Percentiles rank a stretch among this genome's conserved stretches.
Evolutionary conservation across 805 yeast genomes (phyloP).

Genomic region (Starmerella roubikii): DNA sequence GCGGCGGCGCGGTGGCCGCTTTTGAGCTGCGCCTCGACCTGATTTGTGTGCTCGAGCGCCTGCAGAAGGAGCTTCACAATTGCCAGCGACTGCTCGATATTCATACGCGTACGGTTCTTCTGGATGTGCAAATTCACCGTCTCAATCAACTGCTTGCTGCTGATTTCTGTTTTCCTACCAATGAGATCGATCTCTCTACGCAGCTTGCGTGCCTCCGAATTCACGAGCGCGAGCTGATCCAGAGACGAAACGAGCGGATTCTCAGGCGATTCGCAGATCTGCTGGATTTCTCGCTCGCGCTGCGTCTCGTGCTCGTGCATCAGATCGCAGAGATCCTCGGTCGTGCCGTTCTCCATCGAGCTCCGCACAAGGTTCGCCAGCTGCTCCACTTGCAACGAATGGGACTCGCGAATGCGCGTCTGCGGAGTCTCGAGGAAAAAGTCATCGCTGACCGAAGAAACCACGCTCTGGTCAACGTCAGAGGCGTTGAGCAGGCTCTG

Average conservation of each 20-base stretch:
- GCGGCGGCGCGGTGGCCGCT: slow-evolving; percentile 74
- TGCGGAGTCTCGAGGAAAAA: neutral
- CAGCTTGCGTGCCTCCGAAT: slow-evolving; percentile 42
- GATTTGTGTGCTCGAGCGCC: slow-evolving; percentile 74
- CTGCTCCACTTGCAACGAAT: slow-evolving; percentile 47
- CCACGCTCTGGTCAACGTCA: slow-evolving; percentile 10
- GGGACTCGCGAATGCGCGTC: slow-evolving; percentile 1
- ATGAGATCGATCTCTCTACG: slow-evolving; percentile 42
- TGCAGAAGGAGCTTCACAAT: slow-evolving; percentile 62
- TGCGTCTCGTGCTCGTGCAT: slow-evolving; percentile 44
- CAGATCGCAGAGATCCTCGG: slow-evolving; percentile 42
- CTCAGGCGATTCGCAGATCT: slow-evolving; percentile 48
- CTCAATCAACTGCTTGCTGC: slow-evolving; percentile 52
- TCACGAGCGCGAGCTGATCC: slow-evolving; percentile 47
- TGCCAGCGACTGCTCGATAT: slow-evolving; percentile 57
- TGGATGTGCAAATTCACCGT: slow-evolving; percentile 21
- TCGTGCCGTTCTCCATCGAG: slow-evolving; percentile 41
- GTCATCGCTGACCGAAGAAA: neutral
- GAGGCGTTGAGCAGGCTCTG: slow-evolving; percentile 13
- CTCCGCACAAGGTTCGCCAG: slow-evolving; percentile 61
- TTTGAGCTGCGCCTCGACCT: slow-evolving; percentile 65
- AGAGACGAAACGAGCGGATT: slow-evolving; percentile 38
- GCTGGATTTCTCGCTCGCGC: slow-evolving; percentile 51
- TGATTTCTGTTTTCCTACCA: slow-evolving; percentile 42
- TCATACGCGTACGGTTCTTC: slow-evolving; percentile 29